phyloP scores from a whole-genome alignment of 495 filamentous ascomycete species.

The Eremomyces bilateralis region DNA sequence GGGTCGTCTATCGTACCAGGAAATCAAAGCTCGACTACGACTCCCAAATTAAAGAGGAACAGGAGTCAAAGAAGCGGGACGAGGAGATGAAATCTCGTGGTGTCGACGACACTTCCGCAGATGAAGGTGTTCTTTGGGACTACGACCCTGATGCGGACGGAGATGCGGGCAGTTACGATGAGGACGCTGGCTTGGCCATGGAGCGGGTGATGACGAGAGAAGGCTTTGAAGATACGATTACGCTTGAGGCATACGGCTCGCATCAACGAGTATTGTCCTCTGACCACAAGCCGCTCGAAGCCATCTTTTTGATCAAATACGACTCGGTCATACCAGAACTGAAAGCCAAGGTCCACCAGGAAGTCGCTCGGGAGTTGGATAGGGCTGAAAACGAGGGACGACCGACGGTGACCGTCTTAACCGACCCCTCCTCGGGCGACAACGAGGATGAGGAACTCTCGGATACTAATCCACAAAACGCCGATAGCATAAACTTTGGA shows the following conservation, averaged over 20 bases:
- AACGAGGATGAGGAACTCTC: background rate
- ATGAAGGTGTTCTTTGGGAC: conserved; percentile 73
- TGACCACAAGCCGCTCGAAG: conserved; percentile 82
- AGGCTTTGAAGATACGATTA: conserved; percentile 38
- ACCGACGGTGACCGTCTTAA: conserved; percentile 63
- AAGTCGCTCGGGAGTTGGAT: conserved; percentile 75
- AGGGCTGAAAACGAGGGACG: conserved; percentile 80
- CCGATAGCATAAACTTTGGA: conserved; percentile 45
- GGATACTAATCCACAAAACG: conserved; percentile 4
- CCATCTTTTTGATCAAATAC: conserved; percentile 59
- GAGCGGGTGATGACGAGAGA: conserved; percentile 26
- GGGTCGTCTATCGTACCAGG: conserved; percentile 70
- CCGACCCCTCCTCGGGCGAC: conserved; percentile 32
- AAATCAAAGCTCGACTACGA: conserved; percentile 50
- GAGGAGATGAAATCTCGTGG: conserved; percentile 68
- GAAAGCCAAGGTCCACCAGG: conserved; percentile 62
- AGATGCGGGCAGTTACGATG: conserved; percentile 16
- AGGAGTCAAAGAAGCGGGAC: conserved; percentile 46
- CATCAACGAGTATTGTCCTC: conserved; percentile 79
- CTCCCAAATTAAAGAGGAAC: conserved; percentile 37
- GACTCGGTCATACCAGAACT: conserved; percentile 66
- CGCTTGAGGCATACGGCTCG: conserved; percentile 57
- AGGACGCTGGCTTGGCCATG: conserved; percentile 20
- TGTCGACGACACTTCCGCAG: conserved; percentile 43
- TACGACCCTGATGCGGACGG: conserved; percentile 70